Evolutionary conservation across 768 basidiomycete species (phyloP), one percentile per base, ranked within the genome.

Genomic region (Grammothele lineata): DNA sequence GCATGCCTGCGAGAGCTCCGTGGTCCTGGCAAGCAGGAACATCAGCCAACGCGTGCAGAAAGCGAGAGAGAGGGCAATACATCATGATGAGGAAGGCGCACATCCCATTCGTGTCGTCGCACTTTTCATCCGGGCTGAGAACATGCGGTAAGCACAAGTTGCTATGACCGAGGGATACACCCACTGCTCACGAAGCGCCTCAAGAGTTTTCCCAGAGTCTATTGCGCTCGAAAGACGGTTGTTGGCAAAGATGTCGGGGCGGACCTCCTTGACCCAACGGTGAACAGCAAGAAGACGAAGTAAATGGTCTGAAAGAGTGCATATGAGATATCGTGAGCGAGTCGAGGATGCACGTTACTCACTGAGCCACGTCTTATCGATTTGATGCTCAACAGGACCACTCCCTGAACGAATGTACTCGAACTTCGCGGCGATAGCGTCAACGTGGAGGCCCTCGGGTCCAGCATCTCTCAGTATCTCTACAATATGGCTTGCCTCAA

Each of bases 381-480:
- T 21, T 17, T 12, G 36, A 22, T 40, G 9, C 7, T 11, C 9
- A 7, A 23, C 21, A 40, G 22, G 9, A 18, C 10, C 14, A 5
- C 24, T 40, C 12, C 24, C 38, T 7, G 24, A 8, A 40, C 38
- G 21, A 22, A 25, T 22, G 24, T 40, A 25, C 15, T 37, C 76
- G 42, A 81, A 72, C 26, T 57, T 55, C n/a, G 42, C 44, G 19
- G 67, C 64, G 37, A 68, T 59, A 24, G 65, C 64, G 21, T 71
- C 57, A 19, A 77, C 77, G 55, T 78, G 78, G 43, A 78, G 54
- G 9, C 75, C 76, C 15, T 59, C 50, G 0, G 75, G 69, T 2
- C 82, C 84, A 15, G 80, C 78, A 48, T 80, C 82, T 12, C 81
- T 75, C 1, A 89, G 68, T 12, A 87, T 77, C 57, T 89, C 87